Conservation (phyloP, 805 yeast genomes). For the Saccharomycopsis guyanensis region DNA sequence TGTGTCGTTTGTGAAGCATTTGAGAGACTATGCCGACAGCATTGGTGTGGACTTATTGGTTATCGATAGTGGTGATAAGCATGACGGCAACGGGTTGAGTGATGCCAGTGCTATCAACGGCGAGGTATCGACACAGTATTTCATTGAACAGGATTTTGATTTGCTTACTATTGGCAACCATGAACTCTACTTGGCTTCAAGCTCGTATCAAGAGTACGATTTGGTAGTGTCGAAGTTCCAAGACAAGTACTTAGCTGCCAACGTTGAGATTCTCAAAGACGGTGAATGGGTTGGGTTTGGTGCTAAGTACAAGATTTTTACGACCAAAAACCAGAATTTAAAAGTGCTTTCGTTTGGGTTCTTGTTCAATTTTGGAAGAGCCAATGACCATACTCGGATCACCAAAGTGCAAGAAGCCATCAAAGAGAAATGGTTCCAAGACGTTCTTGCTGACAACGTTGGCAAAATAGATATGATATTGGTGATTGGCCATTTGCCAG, state of each 20-base stretch:
- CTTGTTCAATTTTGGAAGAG: constrained; percentile 63
- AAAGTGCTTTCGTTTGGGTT: constrained; percentile 69
- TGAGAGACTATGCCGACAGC: constrained; percentile 37
- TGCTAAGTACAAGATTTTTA: constrained; percentile 52
- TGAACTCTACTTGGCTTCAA: constrained; percentile 67
- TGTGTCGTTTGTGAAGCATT: constrained; percentile 51
- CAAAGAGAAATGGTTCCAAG: constrained; percentile 56
- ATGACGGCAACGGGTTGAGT: constrained; percentile 87
- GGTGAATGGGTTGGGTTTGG: constrained; percentile 50
- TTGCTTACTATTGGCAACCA: constrained; percentile 84
- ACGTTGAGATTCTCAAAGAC: constrained; percentile 46
- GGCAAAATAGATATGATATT: constrained; percentile 55
- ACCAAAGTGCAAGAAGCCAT: constrained; percentile 50
- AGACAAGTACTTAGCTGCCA: constrained; percentile 61
- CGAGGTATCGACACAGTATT: constrained; percentile 47
- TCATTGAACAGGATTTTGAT: constrained; percentile 63
- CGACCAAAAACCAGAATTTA: constrained; percentile 44
- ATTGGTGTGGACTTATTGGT: constrained; percentile 56
- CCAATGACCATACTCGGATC: constrained; percentile 55
- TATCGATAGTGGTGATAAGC: constrained; percentile 88
- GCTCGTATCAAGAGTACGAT: constrained; percentile 59
- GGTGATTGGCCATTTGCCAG: constrained; percentile 76
- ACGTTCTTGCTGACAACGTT: constrained; percentile 27
- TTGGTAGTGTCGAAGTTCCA: constrained; percentile 47
- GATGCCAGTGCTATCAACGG: constrained; percentile 79